Base-by-base conservation (phyloP, 2,329 filamentous ascomycete species). In the Phoma herbarum region DNA sequence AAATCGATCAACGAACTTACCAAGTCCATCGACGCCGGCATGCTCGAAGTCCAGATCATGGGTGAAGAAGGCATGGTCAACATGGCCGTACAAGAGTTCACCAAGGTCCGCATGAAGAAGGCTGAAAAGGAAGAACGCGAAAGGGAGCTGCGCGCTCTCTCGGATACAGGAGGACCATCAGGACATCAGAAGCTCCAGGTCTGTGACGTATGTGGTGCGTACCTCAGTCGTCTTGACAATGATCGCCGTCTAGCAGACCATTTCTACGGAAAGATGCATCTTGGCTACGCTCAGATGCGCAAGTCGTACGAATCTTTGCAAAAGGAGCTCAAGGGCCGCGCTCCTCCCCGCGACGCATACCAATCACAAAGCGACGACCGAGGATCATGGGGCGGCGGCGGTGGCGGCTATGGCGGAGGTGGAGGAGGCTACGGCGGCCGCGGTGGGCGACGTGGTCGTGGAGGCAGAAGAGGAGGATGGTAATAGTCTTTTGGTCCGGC, bases 231-330 rank as follows among this genome's bases (percentile, higher is more conserved):
- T 22, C 85, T 99, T 29, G 95, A 99, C 75, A 99, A 99, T 74
- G 95, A 99, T 77, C 86, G 95, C 33, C 86, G 95, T 28, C 78
- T 99, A 73, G 95, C 95, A 20, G 95, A 99, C 75, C 95, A 99
- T 77, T 99, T 99, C 76, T 98, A 97, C 78, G 95, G 95, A 22
- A 99, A 99, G 83, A 99, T 99, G 95, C 95, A 99, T 75, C 81
- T 99, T 57, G 95, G 95, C 0, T 99, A 98, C 76, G 95, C 95
- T 16, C 92, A 97, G 80, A 99, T 99, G 95, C 88, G 95, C 69
- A 96, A 95, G 83, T 95, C 93, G 3, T 93, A 87, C 71, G 93
- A 97, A 55, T 82, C 86, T n/a, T 87, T 99, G 62, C 90, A 90
- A 50, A 93, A 93, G 78, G 93, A 97, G 75, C 84, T 97, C 78